Evolutionary conservation across 768 basidiomycete genomes (phyloP).

Genomic region (Antrodiella citrinella): DNA sequence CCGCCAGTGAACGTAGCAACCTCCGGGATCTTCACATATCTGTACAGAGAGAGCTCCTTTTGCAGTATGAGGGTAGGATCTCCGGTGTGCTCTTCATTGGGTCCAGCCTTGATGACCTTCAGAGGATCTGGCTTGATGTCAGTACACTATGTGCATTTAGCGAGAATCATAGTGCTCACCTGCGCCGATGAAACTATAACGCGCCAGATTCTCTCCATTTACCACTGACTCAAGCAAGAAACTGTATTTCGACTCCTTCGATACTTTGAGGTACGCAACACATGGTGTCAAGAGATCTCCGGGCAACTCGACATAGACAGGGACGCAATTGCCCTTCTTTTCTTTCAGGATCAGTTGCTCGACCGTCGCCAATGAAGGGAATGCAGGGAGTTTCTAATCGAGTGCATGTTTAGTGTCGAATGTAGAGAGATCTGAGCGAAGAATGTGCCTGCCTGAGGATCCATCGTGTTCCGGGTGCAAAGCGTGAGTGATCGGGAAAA

Average conservation of each 20-base stretch:
- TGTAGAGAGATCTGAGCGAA: not conserved
- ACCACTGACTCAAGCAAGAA: slow-evolving; percentile 93
- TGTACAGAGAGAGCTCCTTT: slow-evolving; percentile 77
- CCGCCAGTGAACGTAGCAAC: slow-evolving; percentile 95
- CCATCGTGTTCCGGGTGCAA: not conserved
- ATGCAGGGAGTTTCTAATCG: slow-evolving; percentile 54
- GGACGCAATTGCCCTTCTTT: slow-evolving; percentile 87
- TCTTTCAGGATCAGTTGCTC: slow-evolving; percentile 73
- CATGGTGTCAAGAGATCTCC: slow-evolving; percentile 96
- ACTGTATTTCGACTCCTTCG: slow-evolving; percentile 89
- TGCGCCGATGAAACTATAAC: slow-evolving; percentile 95
- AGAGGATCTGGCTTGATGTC: slow-evolving; percentile 61
- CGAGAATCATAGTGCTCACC: slow-evolving; percentile 42
- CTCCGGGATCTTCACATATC: slow-evolving; percentile 87
- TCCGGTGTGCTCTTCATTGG: slow-evolving; percentile 71
- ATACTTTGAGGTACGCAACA: slow-evolving; percentile 89
- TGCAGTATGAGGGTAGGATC: slow-evolving; percentile 85
- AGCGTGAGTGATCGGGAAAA: not conserved
- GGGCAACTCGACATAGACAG: slow-evolving; percentile 86
- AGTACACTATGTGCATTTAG: not conserved
- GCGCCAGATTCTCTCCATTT: slow-evolving; percentile 82
- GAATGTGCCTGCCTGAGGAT: not conserved
- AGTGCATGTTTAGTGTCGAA: not conserved
- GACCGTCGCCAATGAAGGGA: slow-evolving; percentile 65
- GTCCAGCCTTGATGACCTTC: slow-evolving; percentile 86